phyloP scores from a whole-genome alignment of 148 eudicot genomes.

The Rhododendron simsii region DNA sequence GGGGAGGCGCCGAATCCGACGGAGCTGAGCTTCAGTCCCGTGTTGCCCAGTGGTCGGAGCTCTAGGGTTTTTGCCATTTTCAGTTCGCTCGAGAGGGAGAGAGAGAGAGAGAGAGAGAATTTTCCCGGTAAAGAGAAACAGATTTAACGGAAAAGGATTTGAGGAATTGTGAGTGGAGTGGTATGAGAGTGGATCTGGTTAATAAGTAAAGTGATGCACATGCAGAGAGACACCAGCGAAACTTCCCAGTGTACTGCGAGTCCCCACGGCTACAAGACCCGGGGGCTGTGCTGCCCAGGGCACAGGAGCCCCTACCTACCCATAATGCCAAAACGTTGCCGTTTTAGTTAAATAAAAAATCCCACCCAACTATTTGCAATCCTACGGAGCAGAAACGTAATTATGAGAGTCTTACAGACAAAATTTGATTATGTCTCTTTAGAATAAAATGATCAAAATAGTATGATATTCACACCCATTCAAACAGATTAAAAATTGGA shows the following conservation, averaged over 20 bases:
- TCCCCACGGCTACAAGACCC: neutral
- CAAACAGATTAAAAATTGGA: too few species aligned
- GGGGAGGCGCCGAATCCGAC: constrained; percentile 98
- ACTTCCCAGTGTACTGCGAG: neutral
- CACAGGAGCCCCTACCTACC: too few species aligned
- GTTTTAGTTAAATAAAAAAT: too few species aligned
- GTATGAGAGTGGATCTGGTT: too few species aligned
- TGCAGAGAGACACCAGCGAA: neutral
- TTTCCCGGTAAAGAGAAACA: neutral
- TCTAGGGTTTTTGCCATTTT: constrained; percentile 31
- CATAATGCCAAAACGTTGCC: too few species aligned
- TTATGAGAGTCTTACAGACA: too few species aligned
- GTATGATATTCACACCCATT: too few species aligned
- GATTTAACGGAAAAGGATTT: neutral
- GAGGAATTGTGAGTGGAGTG: neutral
- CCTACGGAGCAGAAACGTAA: too few species aligned
- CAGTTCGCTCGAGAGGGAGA: neutral
- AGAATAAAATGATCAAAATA: too few species aligned
- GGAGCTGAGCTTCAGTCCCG: constrained; percentile 75
- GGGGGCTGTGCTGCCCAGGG: too few species aligned
- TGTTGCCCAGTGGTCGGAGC: constrained; percentile 71
- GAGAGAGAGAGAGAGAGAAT: neutral
- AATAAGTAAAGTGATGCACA: neutral
- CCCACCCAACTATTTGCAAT: too few species aligned
- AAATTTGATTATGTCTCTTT: too few species aligned